Evolutionary conservation across 768 basidiomycete genomes (phyloP), one percentile per base, ranked within the genome.

Genomic region (Hydnomerulius pinastri): DNA sequence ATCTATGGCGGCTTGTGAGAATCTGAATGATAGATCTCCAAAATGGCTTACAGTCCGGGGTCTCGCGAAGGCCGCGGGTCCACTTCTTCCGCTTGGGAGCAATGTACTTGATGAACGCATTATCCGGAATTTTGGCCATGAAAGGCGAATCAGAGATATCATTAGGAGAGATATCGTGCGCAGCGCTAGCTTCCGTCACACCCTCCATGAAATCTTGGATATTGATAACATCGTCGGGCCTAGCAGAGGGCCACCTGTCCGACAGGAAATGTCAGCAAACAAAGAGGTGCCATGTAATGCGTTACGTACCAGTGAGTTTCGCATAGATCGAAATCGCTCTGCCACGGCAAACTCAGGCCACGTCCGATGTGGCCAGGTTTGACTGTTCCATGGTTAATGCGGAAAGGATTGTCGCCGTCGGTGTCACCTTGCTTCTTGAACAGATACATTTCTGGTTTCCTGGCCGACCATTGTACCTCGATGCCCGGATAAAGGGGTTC

Each of bases 321-420:
- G 44, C 67, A 71, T 50, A 59, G 53, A 28, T 58, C 54, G 44
- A 69, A 71, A 46, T 72, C 70, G 25, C 56, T 60, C 53, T 72
- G 71, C 71, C 71, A 72, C 10, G 70, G 71, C 9, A 72, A 51
- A 46, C 63, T 62, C n/a, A 71, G 63, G 24, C 60, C 64, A n/a
- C 60, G 55, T 27, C 63, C 61, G 13, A 72, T 46, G 50, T 66
- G 48, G 4, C 71, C 70, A 11, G 70, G 59, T 13, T 49, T 20
- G 17, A 66, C 50, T 18, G 45, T 51, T 13, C 57, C 39, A 21
- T 57, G 42, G 29, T 59, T 51, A 40, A 68, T 44, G 21, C 64
- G 56, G 57, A 69, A 71, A 17, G 64, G 67, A 23, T 57, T 55
- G 18, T 55, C 37, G 39, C 5, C 41, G 7, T 46, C 15, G 23